Evolutionary conservation across 371 early-diverging fungal genomes (phyloP), one percentile per base, ranked within the genome.

Genomic region (Circinella minor): DNA sequence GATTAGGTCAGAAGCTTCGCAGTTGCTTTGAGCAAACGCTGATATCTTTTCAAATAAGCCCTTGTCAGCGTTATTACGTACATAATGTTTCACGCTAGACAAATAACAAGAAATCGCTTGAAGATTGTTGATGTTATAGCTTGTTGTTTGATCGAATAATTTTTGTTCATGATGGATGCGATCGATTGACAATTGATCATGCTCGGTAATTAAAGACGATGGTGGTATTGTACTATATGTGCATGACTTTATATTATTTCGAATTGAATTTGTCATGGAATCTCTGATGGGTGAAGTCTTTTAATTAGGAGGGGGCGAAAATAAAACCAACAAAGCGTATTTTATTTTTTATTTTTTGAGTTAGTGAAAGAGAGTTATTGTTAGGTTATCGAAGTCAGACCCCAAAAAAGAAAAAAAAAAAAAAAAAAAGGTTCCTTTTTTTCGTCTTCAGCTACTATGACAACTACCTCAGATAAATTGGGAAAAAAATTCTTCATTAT

Each of bases 71-170:
- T 51, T 51, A 8, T n/a, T n/a, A 15, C 4, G n/a, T 43, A 11
- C 43, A 51, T 17, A 51, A n/a, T 13, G 51, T n/a, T n/a, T 14
- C 5, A 51, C 51, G 3, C n/a, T 51, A 15, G 5, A 13, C 15
- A 51, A 51, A 51, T 51, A 51, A 51, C 51, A 51, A 51, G 51
- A 51, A 15, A 51, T 51, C n/a, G 51, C 51, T 51, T 51, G 51
- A 51, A n/a, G 14, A 51, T 51, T 51, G 51, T 51, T 51, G 3
- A 51, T 51, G 51, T 51, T 51, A n/a, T 51, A 51, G 5, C 14
- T 13, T 15, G 51, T 51, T 14, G 3, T 13, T 14, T n/a, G 51
- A 51, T 51, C 51, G 15, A 51, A 51, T 17, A 15, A 14, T 51
- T 51, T 15, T 51, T n/a, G 51, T 51, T 51, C 51, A 51, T 51